Evolutionary conservation across 2,329 filamentous ascomycete species (phyloP).

Genomic region (Trichoderma aggressivum): DNA sequence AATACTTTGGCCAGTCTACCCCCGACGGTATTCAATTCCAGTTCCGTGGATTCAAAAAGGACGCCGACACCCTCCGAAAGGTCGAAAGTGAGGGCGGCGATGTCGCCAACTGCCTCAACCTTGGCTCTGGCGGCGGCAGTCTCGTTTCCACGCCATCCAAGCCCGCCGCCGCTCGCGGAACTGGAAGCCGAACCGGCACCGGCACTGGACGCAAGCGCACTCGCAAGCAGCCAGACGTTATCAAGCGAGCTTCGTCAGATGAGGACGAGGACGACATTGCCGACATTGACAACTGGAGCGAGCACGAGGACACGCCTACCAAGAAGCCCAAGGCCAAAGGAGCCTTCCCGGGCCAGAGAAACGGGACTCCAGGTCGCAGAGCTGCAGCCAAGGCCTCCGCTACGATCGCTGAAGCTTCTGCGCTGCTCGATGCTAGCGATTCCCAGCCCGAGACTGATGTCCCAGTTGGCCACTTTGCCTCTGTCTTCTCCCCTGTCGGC

Average conservation of each 20-base stretch:
- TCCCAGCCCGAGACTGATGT: slow-evolving; percentile 26
- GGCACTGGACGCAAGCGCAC: slow-evolving; percentile 29
- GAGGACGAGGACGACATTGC: slow-evolving; percentile 29
- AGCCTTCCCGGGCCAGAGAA: slow-evolving; percentile 25
- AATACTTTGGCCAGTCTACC: slow-evolving; percentile 58
- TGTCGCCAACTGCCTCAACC: slow-evolving; percentile 40
- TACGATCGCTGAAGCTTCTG: slow-evolving; percentile 33
- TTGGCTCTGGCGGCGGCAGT: slow-evolving; percentile 25
- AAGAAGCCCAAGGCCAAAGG: slow-evolving; percentile 33
- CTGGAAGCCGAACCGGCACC: slow-evolving; percentile 24
- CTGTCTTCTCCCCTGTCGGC: background rate
- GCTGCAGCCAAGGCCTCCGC: slow-evolving; percentile 33
- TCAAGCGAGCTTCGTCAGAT: slow-evolving; percentile 29
- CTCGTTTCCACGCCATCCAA: slow-evolving; percentile 32
- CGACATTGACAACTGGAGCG: slow-evolving; percentile 31
- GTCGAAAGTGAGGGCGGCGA: slow-evolving; percentile 45
- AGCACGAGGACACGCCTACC: slow-evolving; percentile 37
- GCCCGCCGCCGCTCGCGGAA: slow-evolving; percentile 19
- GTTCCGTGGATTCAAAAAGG: slow-evolving; percentile 53
- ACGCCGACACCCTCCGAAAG: slow-evolving; percentile 47
- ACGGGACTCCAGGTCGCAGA: slow-evolving; percentile 30
- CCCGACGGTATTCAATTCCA: slow-evolving; percentile 58
- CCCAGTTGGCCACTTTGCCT: background rate
- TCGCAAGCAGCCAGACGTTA: slow-evolving; percentile 18
- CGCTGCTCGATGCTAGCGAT: slow-evolving; percentile 30